phyloP scores from a whole-genome alignment of 2,329 filamentous ascomycete genomes.

The Macroventuria anomochaeta region DNA sequence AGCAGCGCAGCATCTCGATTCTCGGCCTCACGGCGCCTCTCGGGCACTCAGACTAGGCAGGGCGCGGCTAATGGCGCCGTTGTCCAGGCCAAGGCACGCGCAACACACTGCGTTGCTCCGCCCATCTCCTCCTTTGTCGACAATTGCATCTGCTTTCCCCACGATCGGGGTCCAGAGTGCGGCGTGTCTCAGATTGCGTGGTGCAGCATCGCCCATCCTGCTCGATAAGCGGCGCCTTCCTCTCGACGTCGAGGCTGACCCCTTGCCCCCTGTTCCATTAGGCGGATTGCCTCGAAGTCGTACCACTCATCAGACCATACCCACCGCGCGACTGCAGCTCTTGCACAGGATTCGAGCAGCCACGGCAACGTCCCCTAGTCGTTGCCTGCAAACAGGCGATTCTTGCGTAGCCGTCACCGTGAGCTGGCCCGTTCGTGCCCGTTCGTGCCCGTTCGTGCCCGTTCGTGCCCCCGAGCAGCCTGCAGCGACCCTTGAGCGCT shows the following conservation, averaged over 20 bases:
- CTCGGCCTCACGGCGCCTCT: slow-evolving; percentile 5
- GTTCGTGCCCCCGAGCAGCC: neutral
- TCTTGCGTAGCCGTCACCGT: slow-evolving; percentile 10
- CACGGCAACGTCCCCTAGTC: neutral
- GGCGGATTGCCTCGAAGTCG: slow-evolving; percentile 6
- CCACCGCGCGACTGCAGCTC: slow-evolving; percentile 14
- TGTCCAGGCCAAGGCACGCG: slow-evolving; percentile 7
- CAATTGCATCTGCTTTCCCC: neutral
- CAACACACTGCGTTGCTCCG: neutral
- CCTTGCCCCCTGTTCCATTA: neutral
- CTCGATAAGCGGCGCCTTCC: neutral
- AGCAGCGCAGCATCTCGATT: neutral
- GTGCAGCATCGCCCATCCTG: neutral
- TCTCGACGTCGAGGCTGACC: neutral
- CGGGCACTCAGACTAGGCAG: neutral
- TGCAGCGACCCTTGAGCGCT: slow-evolving; percentile 11
- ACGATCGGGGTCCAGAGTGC: neutral
- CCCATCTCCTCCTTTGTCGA: slow-evolving; percentile 6
- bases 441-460: neutral
- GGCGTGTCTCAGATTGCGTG: slow-evolving; percentile 3
- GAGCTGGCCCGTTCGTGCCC: slow-evolving; percentile 2
- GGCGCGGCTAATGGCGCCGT: slow-evolving; percentile 10
- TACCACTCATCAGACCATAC: slow-evolving; percentile 15
- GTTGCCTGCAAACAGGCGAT: slow-evolving; percentile 10
- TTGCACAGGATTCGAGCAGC: slow-evolving; percentile 1